These are phyloP conservation scores for Phytophthora capsici DNA, from an alignment of 352 stramenopile genomes.

Conservation along the genomic window DNA sequence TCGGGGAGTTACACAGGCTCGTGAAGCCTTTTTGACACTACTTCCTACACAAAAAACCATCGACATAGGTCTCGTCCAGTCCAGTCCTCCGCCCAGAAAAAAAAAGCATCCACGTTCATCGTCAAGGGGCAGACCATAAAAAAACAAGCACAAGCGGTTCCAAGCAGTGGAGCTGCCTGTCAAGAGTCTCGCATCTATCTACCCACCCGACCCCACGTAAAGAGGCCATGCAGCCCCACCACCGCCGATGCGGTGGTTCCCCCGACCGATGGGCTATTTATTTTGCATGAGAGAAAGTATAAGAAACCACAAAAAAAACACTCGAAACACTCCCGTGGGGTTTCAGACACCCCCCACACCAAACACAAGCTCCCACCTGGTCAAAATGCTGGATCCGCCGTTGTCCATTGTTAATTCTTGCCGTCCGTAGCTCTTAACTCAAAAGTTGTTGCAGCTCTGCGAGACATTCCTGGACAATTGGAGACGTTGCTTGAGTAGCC, in stretches of 20 bases:
- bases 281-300: constrained; percentile 39
- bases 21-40: constrained; percentile 24
- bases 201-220: constrained; percentile 11
- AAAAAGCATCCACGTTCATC: constrained; percentile 17
- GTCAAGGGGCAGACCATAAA: constrained; percentile 32
- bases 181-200: constrained; percentile 25
- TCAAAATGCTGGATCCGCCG: background rate
- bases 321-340: constrained; percentile 20
- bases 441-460: constrained; percentile 57
- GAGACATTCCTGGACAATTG: constrained; percentile 60
- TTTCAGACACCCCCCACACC: constrained; percentile 12
- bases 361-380: constrained; percentile 10
- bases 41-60: constrained; percentile 13
- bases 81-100: constrained; percentile 24
- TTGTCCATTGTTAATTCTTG: constrained; percentile 9
- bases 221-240: constrained; percentile 27
- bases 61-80: constrained; percentile 16
- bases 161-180: constrained; percentile 26
- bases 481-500: constrained; percentile 44
- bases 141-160: constrained; percentile 25
- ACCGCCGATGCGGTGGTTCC: constrained; percentile 8
- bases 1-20: constrained; percentile 68
- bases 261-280: constrained; percentile 37
- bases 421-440: constrained; percentile 2
- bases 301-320: constrained; percentile 35